phyloP scores from a whole-genome alignment of 2,329 filamentous ascomycete genomes.

The Aspergillus alliaceus region DNA sequence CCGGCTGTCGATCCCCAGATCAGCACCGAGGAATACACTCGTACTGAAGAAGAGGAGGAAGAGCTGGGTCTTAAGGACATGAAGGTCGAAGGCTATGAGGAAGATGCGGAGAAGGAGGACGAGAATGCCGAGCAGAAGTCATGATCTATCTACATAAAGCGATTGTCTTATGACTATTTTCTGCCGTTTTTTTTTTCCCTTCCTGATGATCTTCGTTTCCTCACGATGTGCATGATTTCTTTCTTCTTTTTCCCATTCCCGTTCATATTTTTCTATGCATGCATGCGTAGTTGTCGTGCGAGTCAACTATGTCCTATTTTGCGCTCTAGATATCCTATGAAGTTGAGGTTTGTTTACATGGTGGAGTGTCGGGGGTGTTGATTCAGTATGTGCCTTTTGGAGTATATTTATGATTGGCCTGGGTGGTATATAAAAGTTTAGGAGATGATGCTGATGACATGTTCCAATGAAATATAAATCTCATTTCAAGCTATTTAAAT shows the following conservation, averaged over 20 bases:
- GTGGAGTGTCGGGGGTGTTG: conserved; percentile 4
- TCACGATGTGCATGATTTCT: conserved; percentile 24
- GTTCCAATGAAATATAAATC: background rate
- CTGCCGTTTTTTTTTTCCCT: conserved; percentile 15
- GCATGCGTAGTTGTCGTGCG: background rate
- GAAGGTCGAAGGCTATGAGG: conserved; percentile 84
- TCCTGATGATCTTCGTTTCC: conserved; percentile 19
- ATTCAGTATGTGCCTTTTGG: background rate
- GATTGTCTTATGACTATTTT: conserved; percentile 14
- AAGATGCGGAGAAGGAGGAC: conserved; percentile 42
- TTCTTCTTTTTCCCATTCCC: conserved; percentile 10
- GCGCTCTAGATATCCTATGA: conserved; percentile 23
- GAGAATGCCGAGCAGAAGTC: conserved; percentile 26
- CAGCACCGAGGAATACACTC: conserved; percentile 75
- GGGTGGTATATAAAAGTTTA: conserved; percentile 1
- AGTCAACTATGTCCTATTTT: conserved; percentile 11
- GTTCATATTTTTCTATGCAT: conserved; percentile 9
- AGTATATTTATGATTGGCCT: background rate
- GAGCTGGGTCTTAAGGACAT: conserved; percentile 89
- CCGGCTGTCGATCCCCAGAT: conserved; percentile 84
- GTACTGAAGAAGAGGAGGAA: conserved; percentile 90
- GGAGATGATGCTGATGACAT: background rate
- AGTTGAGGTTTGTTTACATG: conserved; percentile 7
- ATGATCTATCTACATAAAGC: conserved; percentile 14
- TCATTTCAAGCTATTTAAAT: background rate